These are phyloP conservation scores for Cucurbita maxima DNA, from an alignment of 306 rosid genomes.

Conservation along the genomic window DNA sequence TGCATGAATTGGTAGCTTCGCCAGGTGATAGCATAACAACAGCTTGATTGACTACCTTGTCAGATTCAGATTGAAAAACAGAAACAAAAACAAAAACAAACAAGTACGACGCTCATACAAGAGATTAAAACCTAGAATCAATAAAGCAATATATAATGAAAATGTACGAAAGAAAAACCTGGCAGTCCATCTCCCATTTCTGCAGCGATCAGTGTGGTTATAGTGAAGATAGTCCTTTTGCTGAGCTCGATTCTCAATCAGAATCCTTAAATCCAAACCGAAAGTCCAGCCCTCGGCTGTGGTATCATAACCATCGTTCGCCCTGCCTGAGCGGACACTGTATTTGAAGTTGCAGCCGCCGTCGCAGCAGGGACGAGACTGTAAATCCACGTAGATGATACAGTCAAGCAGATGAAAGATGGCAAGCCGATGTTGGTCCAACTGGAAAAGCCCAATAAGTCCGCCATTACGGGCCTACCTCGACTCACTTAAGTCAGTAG, in stretches of 20 bases:
- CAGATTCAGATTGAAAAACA: neutral
- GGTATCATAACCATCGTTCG: neutral
- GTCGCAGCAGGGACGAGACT: neutral
- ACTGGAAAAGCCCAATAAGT: neutral
- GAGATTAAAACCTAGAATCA: neutral
- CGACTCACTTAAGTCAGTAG: neutral
- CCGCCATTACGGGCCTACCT: neutral
- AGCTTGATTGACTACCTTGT: neutral
- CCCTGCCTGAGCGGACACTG: neutral
- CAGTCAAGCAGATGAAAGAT: neutral
- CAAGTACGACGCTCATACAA: neutral
- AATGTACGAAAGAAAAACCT: conserved; percentile 26
- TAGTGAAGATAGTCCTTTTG: conserved; percentile 33
- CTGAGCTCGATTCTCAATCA: conserved; percentile 21
- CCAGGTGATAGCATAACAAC: conserved; percentile 15
- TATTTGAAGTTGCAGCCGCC: neutral
- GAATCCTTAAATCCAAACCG: neutral
- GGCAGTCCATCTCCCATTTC: conserved; percentile 53
- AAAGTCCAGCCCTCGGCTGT: neutral
- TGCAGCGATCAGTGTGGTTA: conserved; percentile 54
- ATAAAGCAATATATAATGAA: neutral
- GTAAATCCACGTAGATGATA: neutral
- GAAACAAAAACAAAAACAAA: neutral
- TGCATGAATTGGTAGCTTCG: conserved; percentile 67
- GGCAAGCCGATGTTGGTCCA: neutral